Conservation (phyloP, 2,329 filamentous ascomycete species). For the Ophiostoma tasmaniense region DNA sequence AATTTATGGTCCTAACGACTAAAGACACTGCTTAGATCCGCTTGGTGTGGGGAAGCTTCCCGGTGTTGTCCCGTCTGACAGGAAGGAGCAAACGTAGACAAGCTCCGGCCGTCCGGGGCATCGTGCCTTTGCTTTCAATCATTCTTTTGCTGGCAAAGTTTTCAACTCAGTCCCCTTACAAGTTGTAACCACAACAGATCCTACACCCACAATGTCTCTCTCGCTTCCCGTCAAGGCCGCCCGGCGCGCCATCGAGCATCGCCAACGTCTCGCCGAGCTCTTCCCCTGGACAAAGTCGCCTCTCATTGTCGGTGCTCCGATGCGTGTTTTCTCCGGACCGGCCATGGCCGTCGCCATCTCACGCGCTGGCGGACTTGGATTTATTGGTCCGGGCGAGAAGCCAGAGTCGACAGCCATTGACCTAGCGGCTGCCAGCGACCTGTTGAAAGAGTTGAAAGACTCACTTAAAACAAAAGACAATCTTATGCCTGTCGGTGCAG, state of each 20-base stretch:
- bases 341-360: constrained; percentile 33
- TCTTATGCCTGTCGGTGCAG: constrained; percentile 47
- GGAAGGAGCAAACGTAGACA: not conserved
- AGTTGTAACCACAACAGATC: not conserved
- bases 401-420: constrained; percentile 15
- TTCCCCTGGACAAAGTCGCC: constrained; percentile 32
- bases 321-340: constrained; percentile 32
- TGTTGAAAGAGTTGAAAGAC: constrained; percentile 12
- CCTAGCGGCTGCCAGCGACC: not conserved
- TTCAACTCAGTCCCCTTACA: not conserved
- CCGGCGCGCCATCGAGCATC: constrained; percentile 14
- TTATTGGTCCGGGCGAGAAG: constrained; percentile 21
- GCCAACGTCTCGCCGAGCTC: constrained; percentile 16
- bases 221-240: constrained; percentile 13
- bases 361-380: constrained; percentile 34
- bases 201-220: not conserved
- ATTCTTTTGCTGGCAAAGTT: not conserved
- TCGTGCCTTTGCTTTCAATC: not conserved
- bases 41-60: not conserved
- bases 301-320: constrained; percentile 34
- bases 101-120: too few relatives aligned
- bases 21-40: not conserved
- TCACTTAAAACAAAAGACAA: constrained; percentile 27
- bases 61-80: not conserved
- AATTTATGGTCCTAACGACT: not conserved